Evolutionary conservation across 331 rosid genomes (phyloP), one percentile per base, ranked within the genome.

Genomic region (Pyracantha coccinea): DNA sequence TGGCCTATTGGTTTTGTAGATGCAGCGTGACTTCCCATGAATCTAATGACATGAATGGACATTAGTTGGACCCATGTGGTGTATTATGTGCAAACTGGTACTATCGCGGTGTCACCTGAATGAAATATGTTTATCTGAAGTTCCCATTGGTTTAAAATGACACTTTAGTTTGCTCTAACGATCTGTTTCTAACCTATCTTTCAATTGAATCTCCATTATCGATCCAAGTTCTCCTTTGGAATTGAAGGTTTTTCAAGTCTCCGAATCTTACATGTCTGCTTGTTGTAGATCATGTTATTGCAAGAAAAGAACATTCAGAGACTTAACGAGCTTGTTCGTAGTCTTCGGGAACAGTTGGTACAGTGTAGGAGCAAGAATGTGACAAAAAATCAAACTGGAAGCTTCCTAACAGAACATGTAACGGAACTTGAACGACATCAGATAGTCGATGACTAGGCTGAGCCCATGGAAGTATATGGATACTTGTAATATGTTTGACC

Each of bases 271-370:
- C 27, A n/a, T 75, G 60, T 66, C 53, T 28, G 45, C 71, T 79
- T 55, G 33, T 45, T 68, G 75, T 78, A 92, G 96, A 88, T 92
- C 59, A 88, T 92, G 59, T 76, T 92, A 72, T 79, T 89, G 33
- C 96, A 92, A 87, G 98, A 92, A 77, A 90, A 84, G 85, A 87
- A 76, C 84, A 90, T 90, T 55, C 86, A 84, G 73, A 84, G 88
- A 74, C 86, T 92, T 13, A 89, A 90, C 66, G 90, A 86, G 75
- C 85, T 89, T 67, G 95, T 90, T 59, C 87, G 86, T 59, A 85
- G 85, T 80, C 98, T 92, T 66, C 88, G 82, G 66, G 87, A 80
- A 75, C 90, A 87, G 75, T 82, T 93, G 84, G 87, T 75, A 59
- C 90, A 64, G 72, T 89, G 98, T 71, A 86, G 88, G 82, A 75